Evolutionary conservation across 306 rosid species (phyloP).

Genomic region (cucumber (Cucumis sativus)): Cucumber_9930_V3 NC_026659.2:24306001-24306500

Average conservation of each 20-base stretch:
- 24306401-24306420: constrained; percentile 1
- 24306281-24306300: constrained; percentile 49
- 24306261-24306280: constrained; percentile 15
- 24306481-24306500: constrained; percentile 1
- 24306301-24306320: constrained; percentile 64
- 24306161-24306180: constrained; percentile 88
- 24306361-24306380: constrained; percentile 6
- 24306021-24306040: constrained; percentile 72
- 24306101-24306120: constrained; percentile 21
- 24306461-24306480: neutral
- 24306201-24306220: constrained; percentile 84
- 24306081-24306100: constrained; percentile 11
- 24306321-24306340: constrained; percentile 2
- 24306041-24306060: constrained; percentile 64
- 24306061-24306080: constrained; percentile 33
- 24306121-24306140: constrained; percentile 35
- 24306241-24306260: constrained; percentile 43
- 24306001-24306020: constrained; percentile 82
- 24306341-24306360: constrained; percentile 2
- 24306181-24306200: constrained; percentile 77
- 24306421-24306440: neutral
- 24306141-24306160: constrained; percentile 70
- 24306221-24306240: constrained; percentile 79
- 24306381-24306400: constrained; percentile 4
- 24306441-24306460: neutral